Conservation (phyloP, 805 yeast genomes). For the Groenewaldozyma tartarivorans region DNA sequence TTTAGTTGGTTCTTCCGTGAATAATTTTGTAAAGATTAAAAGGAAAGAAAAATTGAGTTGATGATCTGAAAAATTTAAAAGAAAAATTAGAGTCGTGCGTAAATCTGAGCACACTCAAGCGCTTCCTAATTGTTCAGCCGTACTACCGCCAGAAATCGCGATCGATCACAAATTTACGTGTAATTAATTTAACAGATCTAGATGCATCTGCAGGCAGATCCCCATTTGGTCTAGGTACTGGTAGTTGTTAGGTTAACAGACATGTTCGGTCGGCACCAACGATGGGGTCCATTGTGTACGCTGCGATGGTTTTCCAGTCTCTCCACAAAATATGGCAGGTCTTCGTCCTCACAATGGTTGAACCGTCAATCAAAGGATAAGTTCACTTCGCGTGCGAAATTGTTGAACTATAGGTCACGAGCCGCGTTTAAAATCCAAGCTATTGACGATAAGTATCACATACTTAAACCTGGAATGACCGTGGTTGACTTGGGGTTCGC, state of each 20-base stretch:
- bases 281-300: too few species aligned
- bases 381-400: constrained; percentile 58
- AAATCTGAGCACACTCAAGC: not conserved
- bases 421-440: constrained; percentile 87
- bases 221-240: not conserved
- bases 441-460: constrained; percentile 50
- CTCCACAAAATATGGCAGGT: not conserved
- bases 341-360: constrained; percentile 64
- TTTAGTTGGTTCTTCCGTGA: constrained; percentile 18
- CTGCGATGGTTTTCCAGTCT: not conserved
- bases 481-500: constrained; percentile 84
- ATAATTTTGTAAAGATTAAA: too few species aligned
- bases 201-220: too few species aligned
- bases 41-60: not conserved
- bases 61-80: not conserved
- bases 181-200: too few species aligned
- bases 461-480: constrained; percentile 47
- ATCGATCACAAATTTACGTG: too few species aligned
- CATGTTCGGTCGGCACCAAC: too few species aligned
- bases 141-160: too few species aligned
- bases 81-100: not conserved
- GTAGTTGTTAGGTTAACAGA: not conserved
- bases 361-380: constrained; percentile 57
- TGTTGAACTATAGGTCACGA: constrained; percentile 57
- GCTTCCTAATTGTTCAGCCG: too few species aligned